Conservation (phyloP, 2,329 filamentous ascomycete genomes). For the Pseudocercospora fuligena region DNA sequence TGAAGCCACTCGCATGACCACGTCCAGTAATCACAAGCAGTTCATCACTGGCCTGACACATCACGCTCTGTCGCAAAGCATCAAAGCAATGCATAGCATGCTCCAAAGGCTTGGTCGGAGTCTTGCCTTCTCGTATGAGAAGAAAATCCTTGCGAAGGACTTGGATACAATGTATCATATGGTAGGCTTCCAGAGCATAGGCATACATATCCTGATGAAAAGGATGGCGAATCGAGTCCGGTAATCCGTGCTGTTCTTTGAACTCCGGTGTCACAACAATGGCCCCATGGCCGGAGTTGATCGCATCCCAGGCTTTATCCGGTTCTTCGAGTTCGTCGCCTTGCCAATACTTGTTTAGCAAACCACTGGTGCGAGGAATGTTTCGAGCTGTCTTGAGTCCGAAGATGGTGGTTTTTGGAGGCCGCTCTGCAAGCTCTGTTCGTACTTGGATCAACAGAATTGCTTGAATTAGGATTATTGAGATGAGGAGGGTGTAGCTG, state of each 20-base stretch:
- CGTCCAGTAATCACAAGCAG: slow-evolving; percentile 15
- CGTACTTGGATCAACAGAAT: neutral
- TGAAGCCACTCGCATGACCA: slow-evolving; percentile 10
- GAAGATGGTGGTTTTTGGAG: slow-evolving; percentile 1
- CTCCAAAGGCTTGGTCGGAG: slow-evolving; percentile 5
- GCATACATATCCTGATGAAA: slow-evolving; percentile 7
- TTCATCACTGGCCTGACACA: slow-evolving; percentile 17
- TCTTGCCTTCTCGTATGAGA: neutral
- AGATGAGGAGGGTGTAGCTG: slow-evolving; percentile 9
- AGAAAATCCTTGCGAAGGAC: slow-evolving; percentile 3
- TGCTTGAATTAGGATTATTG: slow-evolving; percentile 10
- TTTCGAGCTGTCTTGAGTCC: slow-evolving; percentile 1
- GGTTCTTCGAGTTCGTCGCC: neutral
- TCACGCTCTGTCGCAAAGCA: slow-evolving; percentile 16
- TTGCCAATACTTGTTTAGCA: slow-evolving; percentile 14
- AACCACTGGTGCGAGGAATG: neutral
- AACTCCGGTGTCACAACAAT: slow-evolving; percentile 8
- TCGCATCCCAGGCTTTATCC: slow-evolving; percentile 15
- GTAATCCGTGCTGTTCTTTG: slow-evolving; percentile 6
- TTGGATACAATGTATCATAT: slow-evolving; percentile 17
- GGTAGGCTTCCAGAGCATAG: slow-evolving; percentile 21
- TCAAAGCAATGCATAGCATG: slow-evolving; percentile 23
- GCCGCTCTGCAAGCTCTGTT: slow-evolving; percentile 5
- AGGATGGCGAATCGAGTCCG: slow-evolving; percentile 16
- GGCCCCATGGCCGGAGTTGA: slow-evolving; percentile 14